These are phyloP conservation scores for Quercus suber DNA, from an alignment of 306 rosid genomes.

Conservation along the genomic window DNA sequence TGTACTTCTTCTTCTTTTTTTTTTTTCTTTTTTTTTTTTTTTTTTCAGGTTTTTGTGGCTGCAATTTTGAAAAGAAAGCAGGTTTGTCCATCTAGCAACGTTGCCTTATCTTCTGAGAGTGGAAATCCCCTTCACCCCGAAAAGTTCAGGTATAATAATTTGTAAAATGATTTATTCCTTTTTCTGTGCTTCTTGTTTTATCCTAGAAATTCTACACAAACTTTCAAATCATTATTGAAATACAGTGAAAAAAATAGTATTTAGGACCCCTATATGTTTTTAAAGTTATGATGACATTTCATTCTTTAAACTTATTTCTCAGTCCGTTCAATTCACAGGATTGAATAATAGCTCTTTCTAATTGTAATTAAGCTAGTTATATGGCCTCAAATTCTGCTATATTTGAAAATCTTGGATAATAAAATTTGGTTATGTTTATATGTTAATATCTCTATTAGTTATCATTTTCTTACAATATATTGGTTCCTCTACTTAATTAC, in stretches of 20 bases:
- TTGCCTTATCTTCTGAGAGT: constrained; percentile 27
- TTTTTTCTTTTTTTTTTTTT: too few relatives aligned
- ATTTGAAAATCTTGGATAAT: background rate
- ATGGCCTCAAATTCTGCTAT: background rate
- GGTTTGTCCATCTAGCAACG: constrained; percentile 46
- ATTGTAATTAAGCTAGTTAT: too few relatives aligned
- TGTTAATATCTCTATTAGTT: background rate
- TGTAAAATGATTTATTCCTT: background rate
- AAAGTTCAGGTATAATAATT: constrained; percentile 58
- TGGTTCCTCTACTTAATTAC: background rate
- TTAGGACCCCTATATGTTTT: too few relatives aligned
- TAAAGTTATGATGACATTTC: too few relatives aligned
- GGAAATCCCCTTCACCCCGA: constrained; percentile 31
- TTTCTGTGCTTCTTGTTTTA: background rate
- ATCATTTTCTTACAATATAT: background rate
- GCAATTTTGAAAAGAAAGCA: constrained; percentile 75
- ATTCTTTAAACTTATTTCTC: too few relatives aligned
- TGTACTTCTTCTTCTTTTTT: too few relatives aligned
- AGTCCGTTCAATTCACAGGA: background rate
- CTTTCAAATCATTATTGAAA: background rate
- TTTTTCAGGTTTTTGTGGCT: constrained; percentile 82
- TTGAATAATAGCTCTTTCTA: too few relatives aligned
- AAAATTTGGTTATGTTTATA: background rate
- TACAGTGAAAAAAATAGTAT: background rate
- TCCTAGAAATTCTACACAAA: background rate